A percentile compares a stretch with the other conserved stretches of the same genome.
These are phyloP conservation scores for Rhizoctonia solani DNA, from an alignment of 1,284 basidiomycete species.

Conservation along the genomic window DNA sequence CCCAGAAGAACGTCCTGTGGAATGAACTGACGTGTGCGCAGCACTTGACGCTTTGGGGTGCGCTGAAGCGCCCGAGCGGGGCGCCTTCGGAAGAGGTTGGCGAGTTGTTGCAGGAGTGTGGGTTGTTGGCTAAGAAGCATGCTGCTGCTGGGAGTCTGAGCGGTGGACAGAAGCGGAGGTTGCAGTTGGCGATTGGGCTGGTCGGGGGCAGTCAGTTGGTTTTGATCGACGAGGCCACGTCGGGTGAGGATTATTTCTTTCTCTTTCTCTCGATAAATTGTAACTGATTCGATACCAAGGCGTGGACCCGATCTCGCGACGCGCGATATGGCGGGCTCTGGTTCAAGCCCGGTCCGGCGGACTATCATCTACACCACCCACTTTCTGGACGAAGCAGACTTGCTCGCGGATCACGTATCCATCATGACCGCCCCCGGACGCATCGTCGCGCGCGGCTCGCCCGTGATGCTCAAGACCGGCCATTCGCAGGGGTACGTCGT, in stretches of 20 bases:
- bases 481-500: slow-evolving; percentile 73
- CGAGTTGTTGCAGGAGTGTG: slow-evolving; percentile 69
- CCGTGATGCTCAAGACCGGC: slow-evolving; percentile 70
- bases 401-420: slow-evolving; percentile 74
- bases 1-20: slow-evolving; percentile 82
- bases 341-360: slow-evolving; percentile 65
- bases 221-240: slow-evolving; percentile 74
- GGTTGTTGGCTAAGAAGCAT: slow-evolving; percentile 68
- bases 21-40: slow-evolving; percentile 74
- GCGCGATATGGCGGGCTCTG: slow-evolving; percentile 76
- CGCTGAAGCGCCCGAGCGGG: slow-evolving; percentile 64
- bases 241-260: slow-evolving; percentile 42
- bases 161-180: slow-evolving; percentile 81
- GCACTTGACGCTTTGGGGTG: slow-evolving; percentile 72
- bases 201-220: slow-evolving; percentile 56
- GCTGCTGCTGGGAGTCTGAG: slow-evolving; percentile 67
- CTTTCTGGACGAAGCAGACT: slow-evolving; percentile 80
- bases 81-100: slow-evolving; percentile 55
- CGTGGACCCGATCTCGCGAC: slow-evolving; percentile 75
- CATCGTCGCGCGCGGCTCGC: slow-evolving; percentile 70
- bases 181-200: slow-evolving; percentile 77
- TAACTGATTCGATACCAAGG: slow-evolving; percentile 47
- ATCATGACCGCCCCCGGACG: slow-evolving; percentile 76
- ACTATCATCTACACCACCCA: slow-evolving; percentile 73
- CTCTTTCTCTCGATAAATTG: neutral